Conservation (phyloP, 371 early-diverging fungal genomes). For the Batrachochytrium dendrobatidis region DNA sequence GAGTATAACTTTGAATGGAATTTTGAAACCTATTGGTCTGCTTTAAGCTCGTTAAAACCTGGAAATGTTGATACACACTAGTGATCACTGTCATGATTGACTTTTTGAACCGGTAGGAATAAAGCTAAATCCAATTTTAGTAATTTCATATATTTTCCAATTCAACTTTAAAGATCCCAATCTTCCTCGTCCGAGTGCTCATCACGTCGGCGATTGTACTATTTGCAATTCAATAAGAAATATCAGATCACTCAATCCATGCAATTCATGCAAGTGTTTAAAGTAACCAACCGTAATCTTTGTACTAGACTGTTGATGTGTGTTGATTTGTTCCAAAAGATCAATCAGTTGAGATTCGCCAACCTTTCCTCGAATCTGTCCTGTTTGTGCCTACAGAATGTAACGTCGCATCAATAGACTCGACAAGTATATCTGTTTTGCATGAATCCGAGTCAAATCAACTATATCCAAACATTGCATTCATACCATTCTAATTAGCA, state of each 20-base stretch:
- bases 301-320: conserved; percentile 50
- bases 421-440: background rate
- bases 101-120: too few species aligned
- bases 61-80: background rate
- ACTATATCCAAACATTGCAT: too few species aligned
- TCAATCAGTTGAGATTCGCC: conserved; percentile 79
- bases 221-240: background rate
- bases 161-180: conserved; percentile 1
- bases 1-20: conserved; percentile 46
- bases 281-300: conserved; percentile 67
- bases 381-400: conserved; percentile 52
- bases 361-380: conserved; percentile 74
- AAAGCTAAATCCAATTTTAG: too few species aligned
- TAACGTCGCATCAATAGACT: background rate
- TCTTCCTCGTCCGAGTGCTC: conserved; percentile 14
- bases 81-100: background rate
- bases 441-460: background rate
- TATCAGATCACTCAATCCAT: background rate
- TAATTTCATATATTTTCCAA: too few species aligned
- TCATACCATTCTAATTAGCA: conserved; percentile 71
- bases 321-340: conserved; percentile 75
- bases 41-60: conserved; percentile 22
- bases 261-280: background rate
- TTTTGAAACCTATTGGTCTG: conserved; percentile 54
- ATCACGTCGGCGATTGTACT: conserved; percentile 22